Conservation (phyloP, 352 stramenopile species). For the Globisporangium spiculum region DNA sequence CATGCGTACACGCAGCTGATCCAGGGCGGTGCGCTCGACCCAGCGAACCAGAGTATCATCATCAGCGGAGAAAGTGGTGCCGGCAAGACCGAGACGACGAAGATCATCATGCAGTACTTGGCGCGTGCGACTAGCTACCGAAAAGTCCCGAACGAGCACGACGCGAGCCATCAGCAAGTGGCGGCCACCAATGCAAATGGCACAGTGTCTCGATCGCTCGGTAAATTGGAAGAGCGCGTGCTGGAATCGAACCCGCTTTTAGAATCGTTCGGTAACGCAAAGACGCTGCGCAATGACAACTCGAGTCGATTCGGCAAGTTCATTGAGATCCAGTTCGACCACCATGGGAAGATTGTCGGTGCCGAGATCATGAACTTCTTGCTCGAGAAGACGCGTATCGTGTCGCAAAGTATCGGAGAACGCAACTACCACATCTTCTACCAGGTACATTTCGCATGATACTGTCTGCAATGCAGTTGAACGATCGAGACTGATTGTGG, state of each 20-base stretch:
- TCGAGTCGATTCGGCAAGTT: conserved; percentile 97
- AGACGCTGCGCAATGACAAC: conserved; percentile 97
- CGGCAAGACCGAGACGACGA: conserved; percentile 90
- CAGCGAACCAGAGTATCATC: conserved; percentile 90
- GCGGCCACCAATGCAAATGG: conserved; percentile 62
- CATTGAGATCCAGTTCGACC: conserved; percentile 96
- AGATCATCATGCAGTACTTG: conserved; percentile 92
- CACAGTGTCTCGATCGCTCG: conserved; percentile 86
- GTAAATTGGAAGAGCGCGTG: conserved; percentile 84
- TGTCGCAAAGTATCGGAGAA: conserved; percentile 89
- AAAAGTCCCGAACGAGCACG: conserved; percentile 34
- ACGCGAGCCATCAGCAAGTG: conserved; percentile 50
- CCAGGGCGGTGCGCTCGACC: conserved; percentile 71
- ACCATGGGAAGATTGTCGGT: conserved; percentile 89
- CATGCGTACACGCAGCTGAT: conserved; percentile 89
- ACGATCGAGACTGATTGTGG: background rate
- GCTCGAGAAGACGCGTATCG: conserved; percentile 89
- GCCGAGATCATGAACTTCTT: conserved; percentile 91
- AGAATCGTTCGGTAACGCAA: conserved; percentile 90
- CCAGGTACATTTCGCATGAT: conserved; percentile 53
- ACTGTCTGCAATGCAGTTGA: conserved; percentile 9
- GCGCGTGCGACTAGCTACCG: conserved; percentile 74
- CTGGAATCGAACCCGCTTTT: conserved; percentile 88
- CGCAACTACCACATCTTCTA: conserved; percentile 99
- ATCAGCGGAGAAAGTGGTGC: conserved; percentile 91